phyloP scores from a whole-genome alignment of 2,329 filamentous ascomycete species.

The Cercospora zeina region DNA sequence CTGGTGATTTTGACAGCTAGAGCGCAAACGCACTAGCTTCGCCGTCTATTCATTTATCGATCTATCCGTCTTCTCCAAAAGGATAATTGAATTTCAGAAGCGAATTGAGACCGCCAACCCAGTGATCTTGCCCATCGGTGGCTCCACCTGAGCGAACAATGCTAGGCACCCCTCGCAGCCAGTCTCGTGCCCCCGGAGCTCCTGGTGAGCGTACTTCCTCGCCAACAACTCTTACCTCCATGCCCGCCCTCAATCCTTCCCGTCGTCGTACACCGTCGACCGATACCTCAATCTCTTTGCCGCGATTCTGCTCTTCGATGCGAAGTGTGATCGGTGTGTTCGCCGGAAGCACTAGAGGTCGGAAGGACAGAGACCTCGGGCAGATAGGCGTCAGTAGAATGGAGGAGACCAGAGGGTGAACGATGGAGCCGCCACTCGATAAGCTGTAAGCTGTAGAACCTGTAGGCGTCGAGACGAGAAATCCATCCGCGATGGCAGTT shows the following conservation, averaged over 20 bases:
- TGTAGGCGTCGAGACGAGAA: constrained; percentile 90
- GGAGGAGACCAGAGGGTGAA: constrained; percentile 87
- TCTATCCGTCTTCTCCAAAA: constrained; percentile 66
- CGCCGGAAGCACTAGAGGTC: constrained; percentile 83
- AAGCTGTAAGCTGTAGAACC: constrained; percentile 94
- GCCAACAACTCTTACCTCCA: constrained; percentile 83
- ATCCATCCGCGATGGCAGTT: constrained; percentile 90
- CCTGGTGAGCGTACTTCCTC: constrained; percentile 65
- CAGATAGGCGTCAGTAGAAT: constrained; percentile 93
- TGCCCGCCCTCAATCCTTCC: constrained; percentile 48
- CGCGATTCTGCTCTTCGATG: constrained; percentile 64
- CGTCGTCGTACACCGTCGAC: constrained; percentile 52
- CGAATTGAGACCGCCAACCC: constrained; percentile 93
- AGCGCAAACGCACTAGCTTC: background rate
- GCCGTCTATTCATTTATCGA: background rate
- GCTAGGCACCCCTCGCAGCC: constrained; percentile 83
- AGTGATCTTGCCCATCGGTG: constrained; percentile 72
- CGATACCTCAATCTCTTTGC: constrained; percentile 52
- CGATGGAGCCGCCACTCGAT: constrained; percentile 88
- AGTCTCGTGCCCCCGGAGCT: constrained; percentile 43
- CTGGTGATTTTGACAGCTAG: background rate
- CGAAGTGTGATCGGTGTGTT: constrained; percentile 80
- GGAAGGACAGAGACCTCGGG: constrained; percentile 85
- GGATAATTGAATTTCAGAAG: constrained; percentile 97
- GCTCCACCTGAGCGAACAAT: constrained; percentile 67